Percentiles rank a stretch among this genome's conserved stretches.
Conservation (phyloP, 2,329 filamentous ascomycete genomes). For the Pyrenophora teres region DNA sequence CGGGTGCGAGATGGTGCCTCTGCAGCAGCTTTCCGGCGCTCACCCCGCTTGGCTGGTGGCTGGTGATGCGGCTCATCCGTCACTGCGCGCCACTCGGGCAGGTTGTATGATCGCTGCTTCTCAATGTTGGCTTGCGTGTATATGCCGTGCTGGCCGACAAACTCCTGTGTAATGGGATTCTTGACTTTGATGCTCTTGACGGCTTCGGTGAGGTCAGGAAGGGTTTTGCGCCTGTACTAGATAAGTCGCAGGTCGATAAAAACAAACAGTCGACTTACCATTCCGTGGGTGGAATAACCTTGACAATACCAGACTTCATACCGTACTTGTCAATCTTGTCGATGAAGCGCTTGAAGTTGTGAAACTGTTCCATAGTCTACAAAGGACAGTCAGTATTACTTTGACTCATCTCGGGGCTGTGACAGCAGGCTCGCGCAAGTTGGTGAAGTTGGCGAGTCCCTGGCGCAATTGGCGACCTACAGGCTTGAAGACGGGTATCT, state of each 20-base stretch:
- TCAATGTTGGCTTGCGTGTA: slow-evolving; percentile 98
- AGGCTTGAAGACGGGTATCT: slow-evolving; percentile 91
- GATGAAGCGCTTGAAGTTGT: slow-evolving; percentile 90
- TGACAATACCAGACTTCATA: slow-evolving; percentile 97
- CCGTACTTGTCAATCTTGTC: slow-evolving; percentile 89
- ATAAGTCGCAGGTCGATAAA: slow-evolving; percentile 17
- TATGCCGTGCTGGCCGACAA: slow-evolving; percentile 91
- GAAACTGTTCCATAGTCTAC: slow-evolving; percentile 88
- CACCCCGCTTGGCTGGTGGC: slow-evolving; percentile 86
- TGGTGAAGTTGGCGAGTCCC: background rate
- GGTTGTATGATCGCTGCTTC: slow-evolving; percentile 92
- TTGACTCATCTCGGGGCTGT: background rate
- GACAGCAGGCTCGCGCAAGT: slow-evolving; percentile 5
- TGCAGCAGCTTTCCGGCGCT: slow-evolving; percentile 63
- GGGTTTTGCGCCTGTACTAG: slow-evolving; percentile 64
- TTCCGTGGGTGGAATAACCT: slow-evolving; percentile 90
- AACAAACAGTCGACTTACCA: slow-evolving; percentile 65
- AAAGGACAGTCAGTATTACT: slow-evolving; percentile 23
- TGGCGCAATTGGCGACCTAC: slow-evolving; percentile 52
- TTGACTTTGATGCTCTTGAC: slow-evolving; percentile 92
- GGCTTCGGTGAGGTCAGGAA: slow-evolving; percentile 78
- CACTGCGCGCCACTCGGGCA: slow-evolving; percentile 92
- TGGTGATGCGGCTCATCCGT: slow-evolving; percentile 96
- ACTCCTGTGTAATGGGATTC: slow-evolving; percentile 97
- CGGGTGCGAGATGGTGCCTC: slow-evolving; percentile 41